Evolutionary conservation across 331 rosid genomes (phyloP), one percentile per base, ranked within the genome.

Genomic region (Quercus phellos): DNA sequence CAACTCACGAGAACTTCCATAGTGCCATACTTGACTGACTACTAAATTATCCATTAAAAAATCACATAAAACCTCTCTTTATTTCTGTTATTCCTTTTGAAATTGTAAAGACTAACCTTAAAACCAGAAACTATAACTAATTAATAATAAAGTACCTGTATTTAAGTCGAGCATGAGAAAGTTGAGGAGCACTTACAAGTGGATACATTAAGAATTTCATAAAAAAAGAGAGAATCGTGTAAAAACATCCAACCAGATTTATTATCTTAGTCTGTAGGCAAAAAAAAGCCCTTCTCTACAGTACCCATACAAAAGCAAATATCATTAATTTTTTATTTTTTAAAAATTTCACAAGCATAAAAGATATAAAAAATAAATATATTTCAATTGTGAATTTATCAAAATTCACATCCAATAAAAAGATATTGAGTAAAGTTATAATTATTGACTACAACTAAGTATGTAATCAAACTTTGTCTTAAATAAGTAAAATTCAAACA

Each of bases 141-240:
- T 55, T 55, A 68, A 77, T 6, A 58, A 32, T 43, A 38, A 32
- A 30, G 34, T 43, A 51, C 32, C 70, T 6, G 34, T 74, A 86
- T 80, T 83, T 70, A 83, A 84, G 85, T 53, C 27, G 11, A 46
- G 16, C 87, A 83, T 78, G 84, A 78, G 84, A 78, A 71, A 55
- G 75, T 51, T 29, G 84, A 63, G 79, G 69, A 59, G 61, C 78
- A 80, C 17, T 77, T 61, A 2, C 29, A 22, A 58, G 29, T 58
- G 64, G 14, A 21, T 22, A 6, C 59, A 22, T 24, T 12, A 58
- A 58, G 22, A 10, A 3, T 9, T 6, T 38, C 46, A 38, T 8
- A 1, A 38, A 38, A 38, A 38, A 38, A 8, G 46, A 38, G 46
- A 38, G 46, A 38, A 38, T 38, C 3, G 29, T 19, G 61, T 55